phyloP scores from a whole-genome alignment of 2,329 filamentous ascomycete genomes.

The Paracorniculantispora psalliotae region DNA sequence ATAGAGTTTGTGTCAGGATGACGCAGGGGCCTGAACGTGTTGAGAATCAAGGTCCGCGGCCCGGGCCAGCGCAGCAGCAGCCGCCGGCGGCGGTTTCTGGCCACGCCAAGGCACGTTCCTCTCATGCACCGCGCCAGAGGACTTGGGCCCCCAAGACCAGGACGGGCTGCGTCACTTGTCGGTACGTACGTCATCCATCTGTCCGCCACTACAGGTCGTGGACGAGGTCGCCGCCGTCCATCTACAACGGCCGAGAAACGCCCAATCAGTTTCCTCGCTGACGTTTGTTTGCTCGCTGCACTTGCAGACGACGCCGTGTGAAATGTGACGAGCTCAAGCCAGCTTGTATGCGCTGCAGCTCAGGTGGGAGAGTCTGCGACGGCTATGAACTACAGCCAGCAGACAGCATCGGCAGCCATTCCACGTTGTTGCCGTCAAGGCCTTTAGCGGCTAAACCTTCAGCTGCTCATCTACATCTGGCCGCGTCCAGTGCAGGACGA shows the following conservation, averaged over 20 bases:
- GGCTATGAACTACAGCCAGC: slow-evolving; percentile 25
- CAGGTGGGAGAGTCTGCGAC: slow-evolving; percentile 18
- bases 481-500: too few species aligned
- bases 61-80: background rate
- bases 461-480: too few species aligned
- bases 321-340: slow-evolving; percentile 26
- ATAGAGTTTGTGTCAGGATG: slow-evolving; percentile 9
- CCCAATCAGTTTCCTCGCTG: background rate
- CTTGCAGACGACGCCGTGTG: slow-evolving; percentile 20
- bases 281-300: background rate
- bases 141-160: slow-evolving; percentile 16
- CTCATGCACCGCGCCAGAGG: background rate
- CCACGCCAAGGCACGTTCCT: background rate
- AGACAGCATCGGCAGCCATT: background rate
- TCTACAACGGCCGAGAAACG: background rate
- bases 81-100: too few species aligned
- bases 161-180: slow-evolving; percentile 19
- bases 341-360: slow-evolving; percentile 20
- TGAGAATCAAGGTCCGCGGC: background rate
- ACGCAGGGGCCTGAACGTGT: background rate
- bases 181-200: slow-evolving; percentile 12
- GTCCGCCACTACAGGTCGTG: too few species aligned
- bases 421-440: background rate
- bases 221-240: background rate
- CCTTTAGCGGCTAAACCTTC: too few species aligned